Percentiles rank a stretch among this genome's conserved stretches.
Conservation (phyloP, 1,284 basidiomycete genomes). For the Tilletia caries region DNA sequence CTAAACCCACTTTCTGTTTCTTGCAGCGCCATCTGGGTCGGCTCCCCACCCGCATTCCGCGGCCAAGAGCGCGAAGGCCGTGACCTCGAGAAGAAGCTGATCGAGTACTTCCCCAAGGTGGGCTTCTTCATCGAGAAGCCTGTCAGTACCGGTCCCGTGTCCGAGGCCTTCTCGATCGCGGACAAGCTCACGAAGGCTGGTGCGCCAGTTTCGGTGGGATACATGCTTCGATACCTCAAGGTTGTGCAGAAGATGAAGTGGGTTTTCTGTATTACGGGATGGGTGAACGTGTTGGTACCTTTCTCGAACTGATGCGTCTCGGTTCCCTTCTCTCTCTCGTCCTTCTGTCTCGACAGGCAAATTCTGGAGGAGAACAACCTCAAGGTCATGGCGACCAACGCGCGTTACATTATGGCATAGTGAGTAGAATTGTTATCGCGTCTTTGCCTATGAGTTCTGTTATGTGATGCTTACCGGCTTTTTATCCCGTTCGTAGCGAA, state of each 20-base stretch:
- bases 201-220: constrained; percentile 87
- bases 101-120: constrained; percentile 69
- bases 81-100: constrained; percentile 83
- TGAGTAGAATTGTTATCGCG: too few species aligned
- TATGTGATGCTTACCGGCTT: neutral
- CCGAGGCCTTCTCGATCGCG: constrained; percentile 55
- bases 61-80: constrained; percentile 60
- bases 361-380: constrained; percentile 92
- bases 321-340: too few species aligned
- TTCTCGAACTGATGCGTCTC: too few species aligned
- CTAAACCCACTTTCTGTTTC: neutral
- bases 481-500: constrained; percentile 56
- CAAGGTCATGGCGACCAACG: constrained; percentile 94
- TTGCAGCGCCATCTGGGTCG: constrained; percentile 74
- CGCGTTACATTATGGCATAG: constrained; percentile 91
- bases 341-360: neutral
- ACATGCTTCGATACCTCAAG: constrained; percentile 55
- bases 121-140: constrained; percentile 96
- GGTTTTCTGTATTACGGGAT: neutral
- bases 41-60: constrained; percentile 88
- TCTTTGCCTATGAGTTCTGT: constrained; percentile 53
- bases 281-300: neutral
- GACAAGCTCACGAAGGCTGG: constrained; percentile 40
- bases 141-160: constrained; percentile 74
- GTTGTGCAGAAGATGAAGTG: constrained; percentile 94